Evolutionary conservation across 139 green algal genomes (phyloP).

Genomic region (Auxenochlorella pyrenoidosa): DNA sequence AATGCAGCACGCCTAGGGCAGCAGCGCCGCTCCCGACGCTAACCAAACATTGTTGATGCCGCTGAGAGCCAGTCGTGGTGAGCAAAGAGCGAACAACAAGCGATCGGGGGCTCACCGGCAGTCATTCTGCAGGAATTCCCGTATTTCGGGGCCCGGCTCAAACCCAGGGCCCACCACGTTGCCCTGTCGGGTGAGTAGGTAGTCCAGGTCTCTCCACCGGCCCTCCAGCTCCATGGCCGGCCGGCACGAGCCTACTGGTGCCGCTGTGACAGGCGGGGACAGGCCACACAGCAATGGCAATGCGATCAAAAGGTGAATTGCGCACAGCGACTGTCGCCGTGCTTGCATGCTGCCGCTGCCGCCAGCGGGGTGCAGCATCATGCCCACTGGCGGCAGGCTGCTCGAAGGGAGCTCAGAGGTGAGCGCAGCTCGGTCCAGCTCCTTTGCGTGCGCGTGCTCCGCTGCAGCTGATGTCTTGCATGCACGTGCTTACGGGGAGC

Average conservation of each 20-base stretch:
- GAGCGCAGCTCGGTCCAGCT: no score
- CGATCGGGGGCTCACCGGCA: constrained; percentile 43
- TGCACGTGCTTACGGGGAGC: no score
- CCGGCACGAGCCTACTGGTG: not conserved
- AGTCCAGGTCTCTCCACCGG: constrained; percentile 82
- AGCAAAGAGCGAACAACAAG: no score
- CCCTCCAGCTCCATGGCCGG: constrained; percentile 29
- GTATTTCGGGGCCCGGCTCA: constrained; percentile 75
- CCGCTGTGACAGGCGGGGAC: not conserved
- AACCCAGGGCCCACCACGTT: constrained; percentile 90
- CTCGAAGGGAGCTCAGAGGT: no score
- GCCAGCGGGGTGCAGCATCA: not conserved
- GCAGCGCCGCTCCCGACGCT: not conserved
- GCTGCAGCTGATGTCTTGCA: no score
- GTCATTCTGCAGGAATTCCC: constrained; percentile 74
- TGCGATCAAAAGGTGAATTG: no score
- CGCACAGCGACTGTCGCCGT: not conserved
- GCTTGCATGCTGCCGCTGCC: not conserved
- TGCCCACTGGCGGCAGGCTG: no score
- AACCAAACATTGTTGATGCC: no score
- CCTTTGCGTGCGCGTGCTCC: no score
- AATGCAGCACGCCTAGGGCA: no score
- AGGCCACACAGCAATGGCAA: not conserved
- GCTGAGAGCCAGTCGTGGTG: no score
- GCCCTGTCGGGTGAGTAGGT: constrained; percentile 78